A percentile compares a stretch with the other conserved stretches of the same genome.
Conservation (phyloP, 2,329 filamentous ascomycete genomes). For the Colletotrichum scovillei region DNA sequence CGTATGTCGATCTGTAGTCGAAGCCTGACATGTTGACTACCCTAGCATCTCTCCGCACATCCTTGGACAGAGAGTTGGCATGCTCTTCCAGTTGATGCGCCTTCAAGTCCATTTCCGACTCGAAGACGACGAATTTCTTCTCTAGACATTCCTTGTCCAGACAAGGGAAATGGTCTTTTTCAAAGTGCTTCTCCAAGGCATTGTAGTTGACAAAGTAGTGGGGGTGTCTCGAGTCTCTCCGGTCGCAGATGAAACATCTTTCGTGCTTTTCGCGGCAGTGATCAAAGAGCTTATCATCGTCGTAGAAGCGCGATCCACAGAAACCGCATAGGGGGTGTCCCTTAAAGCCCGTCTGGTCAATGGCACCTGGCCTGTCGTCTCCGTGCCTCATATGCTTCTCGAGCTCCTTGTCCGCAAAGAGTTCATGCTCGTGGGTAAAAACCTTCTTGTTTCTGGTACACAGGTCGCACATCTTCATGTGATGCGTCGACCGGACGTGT, state of each 20-base stretch:
- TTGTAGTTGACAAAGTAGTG: conserved; percentile 95
- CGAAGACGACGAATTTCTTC: conserved; percentile 98
- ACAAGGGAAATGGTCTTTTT: conserved; percentile 88
- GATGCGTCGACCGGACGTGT: conserved; percentile 85
- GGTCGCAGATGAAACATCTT: conserved; percentile 93
- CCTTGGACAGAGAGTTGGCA: conserved; percentile 82
- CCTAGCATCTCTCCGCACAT: conserved; percentile 83
- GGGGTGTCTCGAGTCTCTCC: conserved; percentile 74
- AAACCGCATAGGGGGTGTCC: conserved; percentile 96
- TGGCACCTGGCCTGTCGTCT: conserved; percentile 88
- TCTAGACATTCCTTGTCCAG: conserved; percentile 88
- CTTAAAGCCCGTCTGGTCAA: conserved; percentile 95
- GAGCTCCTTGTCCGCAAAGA: conserved; percentile 85
- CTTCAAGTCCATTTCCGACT: conserved; percentile 93
- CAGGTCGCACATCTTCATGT: conserved; percentile 91
- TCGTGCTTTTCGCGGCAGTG: conserved; percentile 97
- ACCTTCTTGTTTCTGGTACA: conserved; percentile 96
- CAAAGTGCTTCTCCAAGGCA: conserved; percentile 86
- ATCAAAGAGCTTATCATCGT: conserved; percentile 92
- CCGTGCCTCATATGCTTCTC: conserved; percentile 90
- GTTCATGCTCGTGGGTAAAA: conserved; percentile 96
- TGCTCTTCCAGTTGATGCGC: conserved; percentile 91
- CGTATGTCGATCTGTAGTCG: conserved; percentile 80
- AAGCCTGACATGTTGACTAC: conserved; percentile 90
- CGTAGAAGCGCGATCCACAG: conserved; percentile 92